phyloP scores from a whole-genome alignment of 129 eudicot genomes.

The Flaveria bidentis region DNA sequence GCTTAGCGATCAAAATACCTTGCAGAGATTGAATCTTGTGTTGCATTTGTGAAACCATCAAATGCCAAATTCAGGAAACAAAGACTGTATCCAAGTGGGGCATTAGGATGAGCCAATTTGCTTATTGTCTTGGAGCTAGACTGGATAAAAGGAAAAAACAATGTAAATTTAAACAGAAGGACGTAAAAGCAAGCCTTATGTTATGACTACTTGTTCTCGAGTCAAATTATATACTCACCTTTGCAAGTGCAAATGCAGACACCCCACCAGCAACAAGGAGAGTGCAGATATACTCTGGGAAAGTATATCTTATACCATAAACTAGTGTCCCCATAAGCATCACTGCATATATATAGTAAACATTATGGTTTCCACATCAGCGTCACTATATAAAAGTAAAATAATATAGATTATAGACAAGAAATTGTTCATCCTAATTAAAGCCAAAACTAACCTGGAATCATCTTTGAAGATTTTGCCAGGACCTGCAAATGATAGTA shows the following conservation, averaged over 20 bases:
- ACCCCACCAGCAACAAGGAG: constrained; percentile 99
- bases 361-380: not conserved
- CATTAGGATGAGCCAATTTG: constrained; percentile 91
- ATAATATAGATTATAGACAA: not conserved
- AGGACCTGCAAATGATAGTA: constrained; percentile 68
- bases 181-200: constrained; percentile 1
- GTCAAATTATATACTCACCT: constrained; percentile 44
- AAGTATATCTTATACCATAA: constrained; percentile 79
- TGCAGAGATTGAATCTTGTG: constrained; percentile 87
- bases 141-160: constrained; percentile 42
- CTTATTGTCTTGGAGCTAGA: constrained; percentile 97
- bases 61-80: constrained; percentile 93
- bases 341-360: constrained; percentile 49
- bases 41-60: constrained; percentile 98
- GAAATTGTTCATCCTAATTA: not conserved
- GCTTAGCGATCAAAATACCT: constrained; percentile 47
- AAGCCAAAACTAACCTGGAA: constrained; percentile 68
- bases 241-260: constrained; percentile 80
- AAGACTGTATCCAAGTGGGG: constrained; percentile 91
- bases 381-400: not conserved
- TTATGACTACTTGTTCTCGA: not conserved
- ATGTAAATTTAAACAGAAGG: not conserved
- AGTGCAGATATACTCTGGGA: constrained; percentile 89
- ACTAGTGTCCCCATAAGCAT: constrained; percentile 98
- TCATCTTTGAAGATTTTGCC: constrained; percentile 98